A percentile compares a stretch with the other conserved stretches of the same genome.
phyloP scores from a whole-genome alignment of 805 yeast genomes.

The Barnettozyma californica region DNA sequence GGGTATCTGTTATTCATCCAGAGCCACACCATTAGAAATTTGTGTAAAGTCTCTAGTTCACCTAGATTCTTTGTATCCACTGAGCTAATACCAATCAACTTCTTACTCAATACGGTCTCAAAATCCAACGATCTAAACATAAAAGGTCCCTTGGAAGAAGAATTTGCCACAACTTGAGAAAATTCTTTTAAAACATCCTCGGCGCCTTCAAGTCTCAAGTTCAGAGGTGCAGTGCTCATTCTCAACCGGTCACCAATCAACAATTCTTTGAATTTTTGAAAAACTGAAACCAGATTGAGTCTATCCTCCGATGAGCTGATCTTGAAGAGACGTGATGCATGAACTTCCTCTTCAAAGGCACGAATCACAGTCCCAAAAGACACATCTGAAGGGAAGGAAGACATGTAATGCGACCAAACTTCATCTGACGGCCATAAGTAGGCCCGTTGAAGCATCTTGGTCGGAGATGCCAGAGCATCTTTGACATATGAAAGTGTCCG shows the following conservation, averaged over 20 bases:
- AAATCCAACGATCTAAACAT: conserved; percentile 35
- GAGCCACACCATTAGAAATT: conserved; percentile 58
- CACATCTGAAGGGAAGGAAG: conserved; percentile 50
- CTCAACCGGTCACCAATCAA: conserved; percentile 52
- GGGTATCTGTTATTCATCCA: conserved; percentile 92
- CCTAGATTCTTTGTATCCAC: conserved; percentile 19
- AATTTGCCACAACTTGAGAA: conserved; percentile 27
- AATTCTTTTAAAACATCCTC: conserved; percentile 47
- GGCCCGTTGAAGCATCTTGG: conserved; percentile 52
- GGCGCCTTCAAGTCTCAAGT: conserved; percentile 39
- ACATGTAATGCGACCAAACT: conserved; percentile 61
- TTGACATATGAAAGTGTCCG: conserved; percentile 41
- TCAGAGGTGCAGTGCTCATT: conserved; percentile 60
- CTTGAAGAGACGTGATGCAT: conserved; percentile 27
- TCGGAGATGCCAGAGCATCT: conserved; percentile 44
- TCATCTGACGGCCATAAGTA: conserved; percentile 76
- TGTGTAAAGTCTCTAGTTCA: conserved; percentile 58
- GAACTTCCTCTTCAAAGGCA: conserved; percentile 39
- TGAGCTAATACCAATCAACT: background rate
- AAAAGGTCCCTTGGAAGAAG: conserved; percentile 49
- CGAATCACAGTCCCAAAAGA: conserved; percentile 41
- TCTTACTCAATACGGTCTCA: background rate
- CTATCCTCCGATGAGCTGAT: conserved; percentile 36
- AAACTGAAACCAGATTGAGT: conserved; percentile 30
- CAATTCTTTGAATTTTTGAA: conserved; percentile 38